phyloP scores from a whole-genome alignment of 2,329 filamentous ascomycete species.

The Torrubiella hemipterigena region DNA sequence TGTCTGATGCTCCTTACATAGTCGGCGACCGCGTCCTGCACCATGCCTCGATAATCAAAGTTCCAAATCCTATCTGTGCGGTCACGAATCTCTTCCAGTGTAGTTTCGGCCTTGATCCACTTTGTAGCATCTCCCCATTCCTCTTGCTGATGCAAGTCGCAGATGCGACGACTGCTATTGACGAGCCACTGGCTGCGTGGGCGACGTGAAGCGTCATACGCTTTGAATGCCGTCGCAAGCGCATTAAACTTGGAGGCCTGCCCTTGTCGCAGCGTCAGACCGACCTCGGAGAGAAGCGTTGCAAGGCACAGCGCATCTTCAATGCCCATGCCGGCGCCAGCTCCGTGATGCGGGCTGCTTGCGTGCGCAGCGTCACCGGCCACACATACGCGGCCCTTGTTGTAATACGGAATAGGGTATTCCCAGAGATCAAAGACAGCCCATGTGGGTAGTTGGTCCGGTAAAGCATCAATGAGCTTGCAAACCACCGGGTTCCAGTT shows the following conservation, averaged over 20 bases:
- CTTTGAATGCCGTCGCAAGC: not conserved
- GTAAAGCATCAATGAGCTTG: no score
- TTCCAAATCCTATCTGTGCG: no score
- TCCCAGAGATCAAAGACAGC: slow-evolving; percentile 9
- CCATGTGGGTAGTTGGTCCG: no score
- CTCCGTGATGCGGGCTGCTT: slow-evolving; percentile 13
- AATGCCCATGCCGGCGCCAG: slow-evolving; percentile 15
- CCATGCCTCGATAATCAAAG: no score
- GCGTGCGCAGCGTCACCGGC: slow-evolving; percentile 15
- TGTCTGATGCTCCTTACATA: no score
- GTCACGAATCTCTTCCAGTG: no score
- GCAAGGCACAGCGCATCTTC: slow-evolving; percentile 11
- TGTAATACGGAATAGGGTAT: slow-evolving; percentile 6
- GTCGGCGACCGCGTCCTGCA: no score
- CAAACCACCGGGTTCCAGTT: no score
- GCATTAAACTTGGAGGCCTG: not conserved
- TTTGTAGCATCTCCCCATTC: no score
- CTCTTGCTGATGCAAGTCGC: no score
- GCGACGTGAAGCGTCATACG: not conserved
- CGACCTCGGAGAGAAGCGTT: slow-evolving; percentile 1
- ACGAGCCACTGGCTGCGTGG: not conserved
- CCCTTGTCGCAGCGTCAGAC: no score
- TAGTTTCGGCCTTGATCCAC: no score
- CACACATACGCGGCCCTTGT: slow-evolving; percentile 9
- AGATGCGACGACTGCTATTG: not conserved